Conservation (phyloP, 495 filamentous ascomycete species). For the Podospora conica region DNA sequence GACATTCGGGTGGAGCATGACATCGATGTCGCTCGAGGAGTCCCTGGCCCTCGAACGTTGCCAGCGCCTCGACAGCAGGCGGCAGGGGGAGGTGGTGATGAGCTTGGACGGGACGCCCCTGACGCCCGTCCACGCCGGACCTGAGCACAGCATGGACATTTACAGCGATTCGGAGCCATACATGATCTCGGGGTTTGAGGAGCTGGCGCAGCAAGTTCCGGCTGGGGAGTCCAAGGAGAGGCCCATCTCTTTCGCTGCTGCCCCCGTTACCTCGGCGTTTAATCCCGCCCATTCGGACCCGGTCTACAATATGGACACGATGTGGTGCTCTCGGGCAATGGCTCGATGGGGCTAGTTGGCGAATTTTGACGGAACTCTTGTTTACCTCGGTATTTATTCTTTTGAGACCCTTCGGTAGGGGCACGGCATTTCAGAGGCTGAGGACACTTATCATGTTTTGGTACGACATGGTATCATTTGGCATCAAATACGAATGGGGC, state of each 20-base stretch:
- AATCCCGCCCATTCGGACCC: constrained; percentile 52
- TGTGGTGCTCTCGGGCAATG: background rate
- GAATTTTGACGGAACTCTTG: background rate
- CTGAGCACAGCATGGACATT: constrained; percentile 43
- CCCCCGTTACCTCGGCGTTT: constrained; percentile 42
- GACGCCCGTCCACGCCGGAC: constrained; percentile 44
- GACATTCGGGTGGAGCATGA: constrained; percentile 39
- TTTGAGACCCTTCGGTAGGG: background rate
- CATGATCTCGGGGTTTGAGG: constrained; percentile 62
- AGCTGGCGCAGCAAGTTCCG: constrained; percentile 41
- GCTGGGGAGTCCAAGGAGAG: constrained; percentile 44
- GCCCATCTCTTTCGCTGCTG: constrained; percentile 29
- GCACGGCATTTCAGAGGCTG: background rate
- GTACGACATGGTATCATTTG: background rate
- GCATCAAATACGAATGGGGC: background rate
- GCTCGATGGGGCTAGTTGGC: background rate
- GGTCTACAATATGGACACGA: constrained; percentile 41
- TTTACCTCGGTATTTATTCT: no score
- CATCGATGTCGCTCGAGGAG: constrained; percentile 48
- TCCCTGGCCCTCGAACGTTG: constrained; percentile 43
- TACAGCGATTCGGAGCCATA: constrained; percentile 53
- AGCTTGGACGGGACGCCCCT: constrained; percentile 46
- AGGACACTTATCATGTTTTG: background rate
- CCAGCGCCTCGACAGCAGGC: constrained; percentile 39
- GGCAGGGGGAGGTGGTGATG: constrained; percentile 28